Evolutionary conservation across 2,329 filamentous ascomycete genomes (phyloP).

Genomic region (Knoxdaviesia capensis): DNA sequence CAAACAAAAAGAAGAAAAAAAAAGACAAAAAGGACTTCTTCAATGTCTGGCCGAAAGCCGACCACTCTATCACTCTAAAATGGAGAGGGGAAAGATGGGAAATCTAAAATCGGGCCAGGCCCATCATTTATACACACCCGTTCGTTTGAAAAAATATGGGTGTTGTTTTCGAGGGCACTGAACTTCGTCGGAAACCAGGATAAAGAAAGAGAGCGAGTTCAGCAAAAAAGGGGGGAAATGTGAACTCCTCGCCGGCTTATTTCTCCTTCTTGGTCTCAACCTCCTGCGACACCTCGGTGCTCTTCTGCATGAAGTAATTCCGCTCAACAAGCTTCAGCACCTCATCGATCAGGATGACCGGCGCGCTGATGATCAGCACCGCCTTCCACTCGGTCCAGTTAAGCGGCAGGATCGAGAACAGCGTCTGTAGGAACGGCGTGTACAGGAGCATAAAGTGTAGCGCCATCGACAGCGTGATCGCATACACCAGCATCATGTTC

Average conservation of each 20-base stretch:
- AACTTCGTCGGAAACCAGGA: too few relatives aligned
- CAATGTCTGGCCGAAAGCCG: too few relatives aligned
- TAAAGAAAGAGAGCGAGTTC: neutral
- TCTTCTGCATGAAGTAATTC: constrained; percentile 37
- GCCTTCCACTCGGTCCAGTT: constrained; percentile 82
- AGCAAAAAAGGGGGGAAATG: neutral
- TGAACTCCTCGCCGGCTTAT: too few relatives aligned
- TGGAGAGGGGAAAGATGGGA: too few relatives aligned
- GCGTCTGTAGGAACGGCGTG: constrained; percentile 63
- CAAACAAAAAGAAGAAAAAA: too few relatives aligned
- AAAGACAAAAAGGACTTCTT: too few relatives aligned
- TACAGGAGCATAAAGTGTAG: constrained; percentile 91
- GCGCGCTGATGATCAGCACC: constrained; percentile 69
- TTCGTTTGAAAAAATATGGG: too few relatives aligned
- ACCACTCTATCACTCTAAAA: too few relatives aligned
- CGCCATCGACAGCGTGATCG: constrained; percentile 79
- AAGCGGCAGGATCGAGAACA: constrained; percentile 84
- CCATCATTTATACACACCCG: too few relatives aligned
- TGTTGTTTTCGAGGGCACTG: too few relatives aligned
- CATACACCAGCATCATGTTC: constrained; percentile 96
- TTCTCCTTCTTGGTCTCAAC: constrained; percentile 31
- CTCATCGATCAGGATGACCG: constrained; percentile 80
- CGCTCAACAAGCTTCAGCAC: constrained; percentile 61
- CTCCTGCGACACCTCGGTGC: constrained; percentile 12
- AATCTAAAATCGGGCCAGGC: too few relatives aligned